Conservation (phyloP, 2,329 filamentous ascomycete genomes). For the Colletotrichum cordylinicola region DNA sequence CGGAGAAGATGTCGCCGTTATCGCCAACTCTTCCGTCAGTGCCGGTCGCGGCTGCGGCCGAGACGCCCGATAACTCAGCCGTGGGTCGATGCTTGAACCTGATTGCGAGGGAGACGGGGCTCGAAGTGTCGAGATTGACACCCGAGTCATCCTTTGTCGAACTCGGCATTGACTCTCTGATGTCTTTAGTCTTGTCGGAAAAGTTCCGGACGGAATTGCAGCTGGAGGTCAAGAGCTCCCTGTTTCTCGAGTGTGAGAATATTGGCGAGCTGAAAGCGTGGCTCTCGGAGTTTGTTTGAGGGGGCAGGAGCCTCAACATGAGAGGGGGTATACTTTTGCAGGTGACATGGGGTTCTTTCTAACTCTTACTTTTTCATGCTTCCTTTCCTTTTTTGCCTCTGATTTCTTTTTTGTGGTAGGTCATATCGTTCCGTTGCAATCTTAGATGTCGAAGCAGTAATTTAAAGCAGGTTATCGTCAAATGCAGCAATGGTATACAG, state of each 20-base stretch:
- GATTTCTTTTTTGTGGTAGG: too few relatives aligned
- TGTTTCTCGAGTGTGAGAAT: not conserved
- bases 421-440: too few relatives aligned
- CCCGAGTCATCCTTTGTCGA: not conserved
- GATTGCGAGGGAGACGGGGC: not conserved
- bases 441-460: too few relatives aligned
- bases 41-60: not conserved
- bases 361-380: too few relatives aligned
- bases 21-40: not conserved
- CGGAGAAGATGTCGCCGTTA: too few relatives aligned
- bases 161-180: not conserved
- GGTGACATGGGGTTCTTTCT: too few relatives aligned
- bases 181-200: not conserved
- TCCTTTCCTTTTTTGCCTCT: too few relatives aligned
- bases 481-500: too few relatives aligned
- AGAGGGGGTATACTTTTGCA: too few relatives aligned
- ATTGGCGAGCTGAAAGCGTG: not conserved
- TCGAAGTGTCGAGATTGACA: not conserved
- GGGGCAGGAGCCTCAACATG: too few relatives aligned
- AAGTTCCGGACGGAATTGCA: not conserved
- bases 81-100: not conserved
- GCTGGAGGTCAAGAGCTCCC: not conserved
- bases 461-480: too few relatives aligned
- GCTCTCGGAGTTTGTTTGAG: not conserved
- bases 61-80: not conserved